Percentiles rank a stretch among this genome's conserved stretches.
phyloP scores from a whole-genome alignment of 2,329 filamentous ascomycete genomes.

The Nectriaceae sp. region DNA sequence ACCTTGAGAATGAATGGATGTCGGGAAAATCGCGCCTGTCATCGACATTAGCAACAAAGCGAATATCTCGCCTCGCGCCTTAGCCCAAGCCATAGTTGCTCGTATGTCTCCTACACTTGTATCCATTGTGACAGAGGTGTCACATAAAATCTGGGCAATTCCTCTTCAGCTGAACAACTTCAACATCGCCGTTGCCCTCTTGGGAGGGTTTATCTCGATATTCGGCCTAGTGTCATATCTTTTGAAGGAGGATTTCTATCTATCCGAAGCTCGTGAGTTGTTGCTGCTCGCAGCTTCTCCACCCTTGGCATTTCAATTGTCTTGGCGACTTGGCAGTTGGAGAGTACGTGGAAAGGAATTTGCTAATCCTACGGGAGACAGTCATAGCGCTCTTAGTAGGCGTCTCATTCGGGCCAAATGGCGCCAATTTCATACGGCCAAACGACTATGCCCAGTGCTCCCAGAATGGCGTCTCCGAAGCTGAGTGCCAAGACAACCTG shows the following conservation, averaged over 20 bases:
- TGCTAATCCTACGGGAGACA: conserved; percentile 36
- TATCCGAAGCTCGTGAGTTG: conserved; percentile 84
- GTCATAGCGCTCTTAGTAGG: conserved; percentile 84
- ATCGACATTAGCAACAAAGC: too few species aligned
- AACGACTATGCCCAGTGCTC: conserved; percentile 66
- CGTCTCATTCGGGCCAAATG: conserved; percentile 76
- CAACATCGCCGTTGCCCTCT: conserved; percentile 77
- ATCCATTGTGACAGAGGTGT: too few species aligned
- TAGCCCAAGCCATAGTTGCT: too few species aligned
- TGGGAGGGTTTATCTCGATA: conserved; percentile 87
- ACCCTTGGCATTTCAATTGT: conserved; percentile 1
- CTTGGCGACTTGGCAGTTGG: conserved; percentile 14
- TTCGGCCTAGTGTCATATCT: conserved; percentile 90
- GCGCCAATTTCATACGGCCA: conserved; percentile 73
- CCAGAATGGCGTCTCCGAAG: conserved; percentile 16
- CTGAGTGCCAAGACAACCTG: conserved; percentile 53
- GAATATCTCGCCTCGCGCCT: too few species aligned
- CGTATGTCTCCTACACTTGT: too few species aligned
- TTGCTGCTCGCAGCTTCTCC: too few species aligned
- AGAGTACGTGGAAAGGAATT: not conserved
- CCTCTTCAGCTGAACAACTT: conserved; percentile 69
- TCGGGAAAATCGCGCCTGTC: too few species aligned
- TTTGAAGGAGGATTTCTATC: conserved; percentile 85
- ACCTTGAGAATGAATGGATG: too few species aligned
- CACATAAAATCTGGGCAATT: conserved; percentile 34